Evolutionary conservation across 805 yeast species (phyloP), one percentile per base, ranked within the genome.

Genomic region (Zygoascus tannicola): DNA sequence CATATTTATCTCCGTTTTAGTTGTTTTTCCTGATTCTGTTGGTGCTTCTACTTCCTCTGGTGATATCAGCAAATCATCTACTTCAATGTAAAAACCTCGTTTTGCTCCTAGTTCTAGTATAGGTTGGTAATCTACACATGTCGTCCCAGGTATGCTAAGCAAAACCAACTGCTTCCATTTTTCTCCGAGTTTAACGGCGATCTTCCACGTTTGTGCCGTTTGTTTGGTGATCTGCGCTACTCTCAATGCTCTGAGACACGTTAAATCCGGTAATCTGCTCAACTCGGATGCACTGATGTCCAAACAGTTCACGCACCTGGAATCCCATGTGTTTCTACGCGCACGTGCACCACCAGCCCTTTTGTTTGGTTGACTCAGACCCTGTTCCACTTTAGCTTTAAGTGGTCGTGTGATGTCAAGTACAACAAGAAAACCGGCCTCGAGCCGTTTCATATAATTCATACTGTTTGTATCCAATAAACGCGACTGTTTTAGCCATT

Each of bases 291-390:
- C 10, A 7, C 12, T 12, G 7, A 26, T 26, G 10, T 12, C 30
- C 12, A 26, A 7, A 26, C 30, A 26, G 30, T 26, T 26, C 7
- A 26, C 14, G 18, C 7, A 16, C 37, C 21, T 36, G 7, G 23
- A 23, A 7, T 16, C 19, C 23, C 39, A 23, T 35, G 39, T 38
- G 46, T 35, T 12, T 37, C 44, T 2, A 49, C 45, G 20, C 48
- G 47, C 33, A 50, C 54, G 22, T 50, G 42, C 5, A 46, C 54
- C 18, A 32, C 49, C 12, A 51, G 43, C 14, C n/a, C 35, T 5
- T 22, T 22, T 23, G 50, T 30, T 4, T 16, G 22, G 46, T 43
- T 18, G 5, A 40, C 10, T 18, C 37, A 42, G 18, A 7, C 18
- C 22, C 40, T 7, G n/a, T 20, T 8, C 16, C n/a, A n/a, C n/a